Base-by-base conservation (phyloP, 139 green algal genomes). In the Eudorina sp. region DNA sequence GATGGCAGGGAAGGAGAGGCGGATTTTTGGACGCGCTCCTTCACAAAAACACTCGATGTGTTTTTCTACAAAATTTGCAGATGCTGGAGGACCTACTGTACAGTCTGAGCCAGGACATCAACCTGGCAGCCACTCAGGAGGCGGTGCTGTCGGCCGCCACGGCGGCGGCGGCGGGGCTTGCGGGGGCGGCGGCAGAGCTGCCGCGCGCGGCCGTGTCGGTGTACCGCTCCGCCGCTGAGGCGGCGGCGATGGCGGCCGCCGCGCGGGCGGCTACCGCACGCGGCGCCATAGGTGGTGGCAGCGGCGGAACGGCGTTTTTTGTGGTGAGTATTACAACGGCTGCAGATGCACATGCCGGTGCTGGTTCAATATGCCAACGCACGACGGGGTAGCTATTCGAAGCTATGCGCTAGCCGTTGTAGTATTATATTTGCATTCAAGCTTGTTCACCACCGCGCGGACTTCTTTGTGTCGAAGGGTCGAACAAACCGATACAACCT, bases 21-120 rank as follows among this genome's bases (percentile, higher is more conserved):
- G 16, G 51, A 25, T 16, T 60, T n/a, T n/a, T n/a, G n/a, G n/a
- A n/a, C n/a, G n/a, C n/a, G n/a, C n/a, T n/a, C n/a, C n/a, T n/a
- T n/a, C n/a, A n/a, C n/a, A n/a, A n/a, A n/a, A n/a, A n/a, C n/a
- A n/a, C n/a, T n/a, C n/a, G n/a, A n/a, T n/a, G n/a, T n/a, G n/a
- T n/a, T n/a, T n/a, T n/a, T n/a, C n/a, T n/a, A n/a, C n/a, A n/a
- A n/a, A n/a, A n/a, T n/a, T 14, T 79, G 27, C 25, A 85, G 78
- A 48, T 58, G 29, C 79, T 85, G 79, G 79, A 85, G 53, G 79
- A 75, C 41, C 16, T 85, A 58, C 58, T 85, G 29, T 85, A 85
- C 53, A 75, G 36, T 27, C 58, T 85, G 58, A 75, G 55, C 40
- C 55, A 74, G 40, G 79, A 85, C 25, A 58, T 85, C 40, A 53